phyloP scores from a whole-genome alignment of 768 basidiomycete genomes.

The Paxillus involutus region DNA sequence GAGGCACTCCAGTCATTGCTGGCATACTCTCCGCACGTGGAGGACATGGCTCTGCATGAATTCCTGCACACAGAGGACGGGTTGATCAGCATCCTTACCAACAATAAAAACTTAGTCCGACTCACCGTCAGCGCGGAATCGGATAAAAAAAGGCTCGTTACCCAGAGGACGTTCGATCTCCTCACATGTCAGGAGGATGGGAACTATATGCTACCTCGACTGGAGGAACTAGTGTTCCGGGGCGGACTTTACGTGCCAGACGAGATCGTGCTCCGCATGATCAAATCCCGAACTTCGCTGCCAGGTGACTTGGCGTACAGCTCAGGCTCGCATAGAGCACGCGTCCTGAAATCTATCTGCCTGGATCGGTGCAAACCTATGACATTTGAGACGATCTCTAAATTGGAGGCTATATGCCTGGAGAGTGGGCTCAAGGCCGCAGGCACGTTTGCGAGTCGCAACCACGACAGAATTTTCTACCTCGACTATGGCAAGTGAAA shows the following conservation, averaged over 20 bases:
- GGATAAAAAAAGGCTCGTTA: not conserved
- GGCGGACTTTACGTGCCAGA: not conserved
- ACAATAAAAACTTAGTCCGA: not conserved
- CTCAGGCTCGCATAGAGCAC: not conserved
- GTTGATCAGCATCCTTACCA: not conserved
- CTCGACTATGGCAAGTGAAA: no score
- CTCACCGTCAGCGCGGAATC: not conserved
- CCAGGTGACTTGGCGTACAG: not conserved
- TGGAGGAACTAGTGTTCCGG: not conserved
- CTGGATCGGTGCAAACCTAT: not conserved
- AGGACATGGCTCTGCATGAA: not conserved
- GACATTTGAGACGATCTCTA: not conserved
- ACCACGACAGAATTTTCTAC: not conserved
- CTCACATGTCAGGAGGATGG: not conserved
- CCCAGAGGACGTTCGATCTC: not conserved
- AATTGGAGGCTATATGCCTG: not conserved
- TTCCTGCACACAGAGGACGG: not conserved
- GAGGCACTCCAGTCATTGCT: not conserved
- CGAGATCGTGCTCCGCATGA: not conserved
- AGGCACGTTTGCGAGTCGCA: not conserved
- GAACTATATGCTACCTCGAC: not conserved
- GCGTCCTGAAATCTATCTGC: not conserved
- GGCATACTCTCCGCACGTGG: not conserved
- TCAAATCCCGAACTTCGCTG: no score
- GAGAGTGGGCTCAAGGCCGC: not conserved